Base-by-base conservation (phyloP, 805 yeast species). In the Wickerhamiella vanderwaltii region DNA sequence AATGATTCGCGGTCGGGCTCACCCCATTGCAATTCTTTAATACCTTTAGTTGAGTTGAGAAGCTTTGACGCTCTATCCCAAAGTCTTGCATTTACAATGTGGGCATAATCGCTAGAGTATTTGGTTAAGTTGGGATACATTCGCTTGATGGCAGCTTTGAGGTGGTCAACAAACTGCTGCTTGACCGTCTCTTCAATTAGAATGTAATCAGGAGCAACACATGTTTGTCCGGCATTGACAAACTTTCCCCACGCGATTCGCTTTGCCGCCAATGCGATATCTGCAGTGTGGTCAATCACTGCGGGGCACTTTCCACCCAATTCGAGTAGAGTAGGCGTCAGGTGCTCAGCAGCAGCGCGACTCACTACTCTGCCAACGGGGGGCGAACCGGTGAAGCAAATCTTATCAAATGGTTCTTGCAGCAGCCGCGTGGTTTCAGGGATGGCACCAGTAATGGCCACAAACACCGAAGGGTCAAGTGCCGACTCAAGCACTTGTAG, bases 271-370 rank as follows among this genome's bases (percentile, higher is more conserved):
- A 54, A 40, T 18, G 47, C 43, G 28, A 66, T 33, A 43, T 66
- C 65, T 11, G 63, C 63, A 38, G 68, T 61, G 48, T 64, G 66
- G 39, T 85, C 69, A 9, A 87, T 64, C 51, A 86, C 70, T 1
- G 73, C 81, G 0, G 97, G 97, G 6, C 88, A 79, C 59, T 88
- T 88, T 4, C 97, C 97, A 41, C 97, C 96, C 34, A 87, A 66
- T 61, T 87, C 97, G 47, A 87, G 67, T 6, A 81, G 61, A 9
- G 71, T 71, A 1, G 96, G 96, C 1, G 94, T 84, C 50, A 87
- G 66, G 16, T 73, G 71, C 60, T 82, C 75, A n/a, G 88, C 91
- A 1, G 96, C 95, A 34, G 81, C 80, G 45, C 67, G 63, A 19
- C 88, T 79, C 25, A 88, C 74, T 40, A 83, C 73, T 26, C 70